Evolutionary conservation across 768 basidiomycete genomes (phyloP).

Genomic region (Leccinum boreale): DNA sequence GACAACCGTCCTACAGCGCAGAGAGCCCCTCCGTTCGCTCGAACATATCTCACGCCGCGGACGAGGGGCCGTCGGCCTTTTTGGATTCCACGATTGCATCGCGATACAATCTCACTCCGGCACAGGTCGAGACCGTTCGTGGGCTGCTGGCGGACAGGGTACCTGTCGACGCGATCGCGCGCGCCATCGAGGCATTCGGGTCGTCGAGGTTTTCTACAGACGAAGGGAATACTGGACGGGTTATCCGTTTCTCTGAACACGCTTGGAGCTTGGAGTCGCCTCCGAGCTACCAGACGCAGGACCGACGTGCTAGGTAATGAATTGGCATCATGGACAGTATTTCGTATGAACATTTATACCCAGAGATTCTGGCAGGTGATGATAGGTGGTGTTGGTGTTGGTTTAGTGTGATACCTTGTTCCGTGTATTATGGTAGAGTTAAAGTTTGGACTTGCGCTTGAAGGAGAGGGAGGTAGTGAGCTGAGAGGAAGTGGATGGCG

Average conservation of each 20-base stretch:
- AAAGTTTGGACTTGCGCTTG: no score
- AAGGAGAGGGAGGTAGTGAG: no score
- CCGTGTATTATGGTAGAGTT: no score
- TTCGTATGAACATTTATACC: no score
- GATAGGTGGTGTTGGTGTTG: no score
- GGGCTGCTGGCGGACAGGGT: slow-evolving; percentile 8
- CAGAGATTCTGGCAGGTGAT: no score
- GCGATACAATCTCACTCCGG: slow-evolving; percentile 6
- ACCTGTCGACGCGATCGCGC: slow-evolving; percentile 14
- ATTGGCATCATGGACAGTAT: no score
- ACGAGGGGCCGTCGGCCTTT: neutral
- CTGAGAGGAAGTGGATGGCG: no score
- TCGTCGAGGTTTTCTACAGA: neutral
- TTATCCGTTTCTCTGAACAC: neutral
- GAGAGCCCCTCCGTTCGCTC: no score
- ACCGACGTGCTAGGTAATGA: neutral
- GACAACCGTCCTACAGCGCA: no score
- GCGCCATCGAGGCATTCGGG: slow-evolving; percentile 12
- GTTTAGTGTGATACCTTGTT: no score
- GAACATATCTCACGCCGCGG: no score
- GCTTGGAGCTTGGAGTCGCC: slow-evolving; percentile 6
- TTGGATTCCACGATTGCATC: neutral
- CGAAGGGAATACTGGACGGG: neutral
- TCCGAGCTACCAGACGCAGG: slow-evolving; percentile 19
- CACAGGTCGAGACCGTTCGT: slow-evolving; percentile 12